Base-by-base conservation (phyloP, 805 yeast species). In the Myxozyma nipponensis region DNA sequence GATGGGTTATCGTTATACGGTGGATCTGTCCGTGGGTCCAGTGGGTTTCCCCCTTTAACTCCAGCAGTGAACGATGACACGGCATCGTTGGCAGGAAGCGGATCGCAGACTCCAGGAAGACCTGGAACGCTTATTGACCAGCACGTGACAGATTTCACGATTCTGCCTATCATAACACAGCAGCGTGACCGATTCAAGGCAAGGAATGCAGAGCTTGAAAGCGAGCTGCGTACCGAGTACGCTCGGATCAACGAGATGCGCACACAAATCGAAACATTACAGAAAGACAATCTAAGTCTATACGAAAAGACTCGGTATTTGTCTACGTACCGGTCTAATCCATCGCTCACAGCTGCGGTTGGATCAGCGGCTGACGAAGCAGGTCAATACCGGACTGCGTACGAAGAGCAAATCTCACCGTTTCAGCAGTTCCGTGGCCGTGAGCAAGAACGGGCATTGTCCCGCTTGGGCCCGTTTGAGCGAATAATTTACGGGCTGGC, bases 131-230 rank as follows among this genome's bases (percentile, higher is more conserved):
- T 46, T 18, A 39, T 39, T 19, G 57, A 50, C 13, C 57, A 53
- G 40, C 57, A 53, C 26, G 46, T 47, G 28, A 52, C 58, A 48
- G 59, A 28, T 44, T 57, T 17, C 56, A 62, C 38, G 81, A 3
- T 90, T 25, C 68, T 91, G 44, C 95, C 95, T 1, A 88, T 91
- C 46, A 80, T 93, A 25, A 89, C 96, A 13, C 90, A 91, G 63
- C 98, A 91, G 70, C 81, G 98, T 66, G 98, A 91, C 67, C 74
- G 98, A 56, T 89, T 90, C 73, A 81, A 95, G 61, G 77, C 79
- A n/a, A 77, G 88, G 47, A 87, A 84, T 62, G 78, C 77, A 50
- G 96, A 87, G 64, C 74, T 93, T 47, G 98, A 91, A 66, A 84
- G 84, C 49, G 95, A 88, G 61, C 62, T 83, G 35, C 81, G 85